Evolutionary conservation across 2,329 filamentous ascomycete genomes (phyloP), one percentile per base, ranked within the genome.

Genomic region (Fonsecaea nubica): DNA sequence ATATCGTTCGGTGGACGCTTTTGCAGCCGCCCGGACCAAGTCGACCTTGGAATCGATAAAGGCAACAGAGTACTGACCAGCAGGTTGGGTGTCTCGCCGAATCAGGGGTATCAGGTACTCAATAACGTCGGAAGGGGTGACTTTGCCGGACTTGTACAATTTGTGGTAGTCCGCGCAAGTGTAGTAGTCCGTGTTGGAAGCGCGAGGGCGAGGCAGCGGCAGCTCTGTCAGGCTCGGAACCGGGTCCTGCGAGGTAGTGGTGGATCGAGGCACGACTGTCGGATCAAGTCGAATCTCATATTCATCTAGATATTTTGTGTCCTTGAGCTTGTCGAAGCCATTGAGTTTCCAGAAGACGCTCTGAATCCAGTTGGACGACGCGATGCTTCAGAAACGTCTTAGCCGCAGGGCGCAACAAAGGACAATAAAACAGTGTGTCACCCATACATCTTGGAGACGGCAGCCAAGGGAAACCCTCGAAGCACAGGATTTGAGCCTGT

Each of bases 81-180:
- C 76, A 1, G 84, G 81, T 10, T 77, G 76, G 12, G 80, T 76
- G 71, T 89, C 87, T 67, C 87, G 84, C 32, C 86, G 85, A 69
- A 93, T 89, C 48, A 94, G 79, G 0, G 89, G 88, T 1, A 96
- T 82, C 15, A 97, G 81, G 0, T 86, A 84, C 76, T 93, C 86
- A 12, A 84, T 85, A 1, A 97, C 90, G 68, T 89, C 86, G 0
- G 87, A 82, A 0, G 93, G 93, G 0, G 92, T 95, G 64, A 90
- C 75, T 66, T 84, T 81, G 58, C 91, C 90, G 4, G 86, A 86
- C 68, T 84, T 84, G 80, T 93, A 96, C 48, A 91, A 85, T 59
- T 86, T 84, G 75, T 92, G 89, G 76, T 93, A 97, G 79, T 97
- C 92, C 12, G 86, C 84, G 30, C 88, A 86, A 3, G 90, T 90